Evolutionary conservation across 2,329 filamentous ascomycete genomes (phyloP).

Genomic region (Orbilia blumenaviensis): DNA sequence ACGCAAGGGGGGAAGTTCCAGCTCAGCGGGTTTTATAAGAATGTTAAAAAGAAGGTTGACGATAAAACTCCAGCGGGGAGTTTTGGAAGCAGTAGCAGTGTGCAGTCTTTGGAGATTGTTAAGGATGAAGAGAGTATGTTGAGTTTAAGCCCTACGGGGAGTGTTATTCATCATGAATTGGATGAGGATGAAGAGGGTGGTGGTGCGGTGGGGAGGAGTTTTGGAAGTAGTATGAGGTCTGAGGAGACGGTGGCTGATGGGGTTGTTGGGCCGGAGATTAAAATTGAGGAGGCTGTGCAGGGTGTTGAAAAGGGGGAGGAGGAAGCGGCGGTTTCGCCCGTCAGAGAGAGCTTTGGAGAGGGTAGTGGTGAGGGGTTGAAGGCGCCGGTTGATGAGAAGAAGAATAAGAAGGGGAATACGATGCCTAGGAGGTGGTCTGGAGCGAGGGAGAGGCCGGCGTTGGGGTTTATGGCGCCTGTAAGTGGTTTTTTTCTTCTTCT

Average conservation of each 20-base stretch:
- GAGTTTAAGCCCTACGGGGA: constrained; percentile 35
- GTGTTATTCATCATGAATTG: constrained; percentile 24
- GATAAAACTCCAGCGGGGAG: no score
- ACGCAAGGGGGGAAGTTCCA: background rate
- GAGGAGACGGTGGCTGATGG: constrained; percentile 37
- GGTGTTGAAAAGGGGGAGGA: constrained; percentile 1
- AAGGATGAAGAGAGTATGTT: constrained; percentile 22
- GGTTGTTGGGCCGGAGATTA: constrained; percentile 9
- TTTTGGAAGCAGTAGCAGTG: constrained; percentile 26
- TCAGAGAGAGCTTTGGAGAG: constrained; percentile 31
- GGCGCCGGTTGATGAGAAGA: background rate
- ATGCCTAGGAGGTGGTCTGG: background rate
- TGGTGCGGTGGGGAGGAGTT: constrained; percentile 37
- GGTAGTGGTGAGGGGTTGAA: background rate
- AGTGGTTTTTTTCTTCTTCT: background rate
- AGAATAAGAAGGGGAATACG: constrained; percentile 1
- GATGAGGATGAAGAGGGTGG: no score
- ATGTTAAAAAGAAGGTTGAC: background rate
- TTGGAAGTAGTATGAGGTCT: constrained; percentile 16
- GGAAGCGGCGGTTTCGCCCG: constrained; percentile 42
- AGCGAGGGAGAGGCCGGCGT: background rate
- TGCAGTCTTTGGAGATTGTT: constrained; percentile 30
- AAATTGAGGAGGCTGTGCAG: constrained; percentile 3
- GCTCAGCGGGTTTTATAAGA: background rate
- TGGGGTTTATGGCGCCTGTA: constrained; percentile 20